phyloP scores from a whole-genome alignment of 192 early-diverging fungal genomes.

The Coemansia erecta region DNA sequence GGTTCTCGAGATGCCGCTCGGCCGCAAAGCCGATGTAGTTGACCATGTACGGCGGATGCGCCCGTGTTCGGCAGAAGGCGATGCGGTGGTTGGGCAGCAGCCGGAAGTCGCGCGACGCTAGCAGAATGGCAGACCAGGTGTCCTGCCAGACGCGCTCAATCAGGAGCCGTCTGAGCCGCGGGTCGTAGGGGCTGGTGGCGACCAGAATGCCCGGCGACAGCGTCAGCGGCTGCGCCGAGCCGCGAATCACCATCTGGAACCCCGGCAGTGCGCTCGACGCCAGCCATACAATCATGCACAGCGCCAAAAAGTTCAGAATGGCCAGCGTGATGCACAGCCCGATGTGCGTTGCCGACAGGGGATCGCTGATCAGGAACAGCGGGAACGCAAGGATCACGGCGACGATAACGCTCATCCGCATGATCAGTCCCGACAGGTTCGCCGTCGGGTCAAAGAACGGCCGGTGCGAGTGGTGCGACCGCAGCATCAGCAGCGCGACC shows the following conservation, averaged over 20 bases:
- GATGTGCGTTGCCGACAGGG: slow-evolving; percentile 45
- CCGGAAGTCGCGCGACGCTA: slow-evolving; percentile 59
- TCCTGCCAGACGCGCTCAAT: slow-evolving; percentile 70
- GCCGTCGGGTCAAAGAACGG: slow-evolving; percentile 61
- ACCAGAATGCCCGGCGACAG: slow-evolving; percentile 51
- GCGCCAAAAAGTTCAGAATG: slow-evolving; percentile 44
- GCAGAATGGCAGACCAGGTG: slow-evolving; percentile 63
- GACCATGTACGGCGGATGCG: slow-evolving; percentile 65
- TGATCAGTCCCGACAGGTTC: slow-evolving; percentile 55
- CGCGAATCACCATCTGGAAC: slow-evolving; percentile 51
- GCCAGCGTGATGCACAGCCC: slow-evolving; percentile 51
- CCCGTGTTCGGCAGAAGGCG: slow-evolving; percentile 52
- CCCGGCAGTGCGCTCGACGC: slow-evolving; percentile 43
- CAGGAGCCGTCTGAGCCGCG: slow-evolving; percentile 49
- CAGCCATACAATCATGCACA: slow-evolving; percentile 46
- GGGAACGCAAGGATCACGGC: slow-evolving; percentile 55
- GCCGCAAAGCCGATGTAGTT: slow-evolving; percentile 64
- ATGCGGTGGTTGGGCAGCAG: slow-evolving; percentile 55
- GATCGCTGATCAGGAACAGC: slow-evolving; percentile 53
- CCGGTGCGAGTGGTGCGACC: slow-evolving; percentile 57
- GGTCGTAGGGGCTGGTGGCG: slow-evolving; percentile 30
- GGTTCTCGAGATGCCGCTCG: slow-evolving; percentile 67
- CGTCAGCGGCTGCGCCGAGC: slow-evolving; percentile 47
- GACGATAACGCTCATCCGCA: slow-evolving; percentile 42
- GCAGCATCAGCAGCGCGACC: slow-evolving; percentile 52